Evolutionary conservation across 768 basidiomycete species (phyloP), one percentile per base, ranked within the genome.

Genomic region (Tulasnella sp.): DNA sequence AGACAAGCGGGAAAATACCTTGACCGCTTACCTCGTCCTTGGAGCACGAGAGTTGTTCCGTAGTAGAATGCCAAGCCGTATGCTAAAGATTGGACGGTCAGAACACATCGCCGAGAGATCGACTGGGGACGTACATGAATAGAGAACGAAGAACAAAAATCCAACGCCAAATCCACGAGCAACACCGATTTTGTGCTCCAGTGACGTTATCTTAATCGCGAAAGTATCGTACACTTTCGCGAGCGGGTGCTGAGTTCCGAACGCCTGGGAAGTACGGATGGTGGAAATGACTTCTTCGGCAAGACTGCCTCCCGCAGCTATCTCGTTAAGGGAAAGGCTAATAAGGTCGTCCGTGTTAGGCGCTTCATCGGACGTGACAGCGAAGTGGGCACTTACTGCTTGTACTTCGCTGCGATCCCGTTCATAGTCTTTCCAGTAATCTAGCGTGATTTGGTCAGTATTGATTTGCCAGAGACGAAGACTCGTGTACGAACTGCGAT

Each of bases 201-300:
- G 67, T 16, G 69, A 62, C 9, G 75, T 73, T 34, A 78, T 78
- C 39, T 75, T 74, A n/a, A 75, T 76, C 52, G 82, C 80, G 34
- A 77, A 72, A 5, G 72, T 74, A 71, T 81, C 78, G 74, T 82
- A 84, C 35, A 79, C 74, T 12, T 72, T 72, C 11, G 78, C 77
- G 7, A 84, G 76, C 40, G 77, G 74, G 32, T 74, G 68, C 71
- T 79, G 78, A 2, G 78, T 81, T 3, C 80, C 81, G 71, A 84
- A 84, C 0, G 82, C 82, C 44, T 83, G 80, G 26, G 80, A 77
- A 3, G 80, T 81, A 2, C 83, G 76, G 68, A 84, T 79, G 36
- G 77, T 77, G 22, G 79, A 78, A 73, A 83, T 79, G 71, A 80
- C 81, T 74, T 83, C 83, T 74, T 83, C 83, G 3, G 82, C 82